phyloP scores from a whole-genome alignment of 305 asterid genomes.

The Plantago coronopus region DNA sequence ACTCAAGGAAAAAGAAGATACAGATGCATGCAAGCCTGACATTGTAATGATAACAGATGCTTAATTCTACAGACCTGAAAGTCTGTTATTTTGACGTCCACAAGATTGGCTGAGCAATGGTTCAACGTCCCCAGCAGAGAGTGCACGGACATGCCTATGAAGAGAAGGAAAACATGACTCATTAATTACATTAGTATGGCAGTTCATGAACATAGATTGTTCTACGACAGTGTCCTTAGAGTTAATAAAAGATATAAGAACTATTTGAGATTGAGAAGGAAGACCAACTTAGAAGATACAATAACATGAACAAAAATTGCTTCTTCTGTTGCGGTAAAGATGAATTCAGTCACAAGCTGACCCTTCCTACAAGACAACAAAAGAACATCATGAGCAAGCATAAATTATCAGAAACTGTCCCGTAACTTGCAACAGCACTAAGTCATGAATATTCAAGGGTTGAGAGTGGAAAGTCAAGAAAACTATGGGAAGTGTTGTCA shows the following conservation, averaged over 20 bases:
- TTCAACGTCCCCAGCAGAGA: slow-evolving; percentile 77
- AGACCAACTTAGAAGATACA: slow-evolving; percentile 80
- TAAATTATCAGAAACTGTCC: slow-evolving; percentile 13
- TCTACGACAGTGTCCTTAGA: slow-evolving; percentile 11
- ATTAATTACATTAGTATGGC: background rate
- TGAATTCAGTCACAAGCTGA: slow-evolving; percentile 90
- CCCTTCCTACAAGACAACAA: slow-evolving; percentile 73
- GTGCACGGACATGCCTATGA: slow-evolving; percentile 80
- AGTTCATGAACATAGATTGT: background rate
- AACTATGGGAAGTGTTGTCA: background rate
- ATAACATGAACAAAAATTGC: slow-evolving; percentile 87
- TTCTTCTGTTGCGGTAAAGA: slow-evolving; percentile 93
- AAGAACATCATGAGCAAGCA: slow-evolving; percentile 23
- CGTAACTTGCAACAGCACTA: slow-evolving; percentile 11
- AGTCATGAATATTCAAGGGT: slow-evolving; percentile 16
- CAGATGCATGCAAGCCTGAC: slow-evolving; percentile 14
- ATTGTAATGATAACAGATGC: slow-evolving; percentile 9
- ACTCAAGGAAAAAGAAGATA: slow-evolving; percentile 10
- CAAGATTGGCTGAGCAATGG: slow-evolving; percentile 50
- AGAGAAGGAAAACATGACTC: slow-evolving; percentile 4
- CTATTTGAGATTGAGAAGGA: slow-evolving; percentile 17
- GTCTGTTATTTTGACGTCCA: slow-evolving; percentile 42
- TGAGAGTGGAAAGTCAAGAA: slow-evolving; percentile 12
- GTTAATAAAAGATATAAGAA: slow-evolving; percentile 13
- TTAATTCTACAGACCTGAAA: slow-evolving; percentile 55